Evolutionary conservation across 768 basidiomycete genomes (phyloP).

Genomic region (Chalciporus sphaerocephalus): DNA sequence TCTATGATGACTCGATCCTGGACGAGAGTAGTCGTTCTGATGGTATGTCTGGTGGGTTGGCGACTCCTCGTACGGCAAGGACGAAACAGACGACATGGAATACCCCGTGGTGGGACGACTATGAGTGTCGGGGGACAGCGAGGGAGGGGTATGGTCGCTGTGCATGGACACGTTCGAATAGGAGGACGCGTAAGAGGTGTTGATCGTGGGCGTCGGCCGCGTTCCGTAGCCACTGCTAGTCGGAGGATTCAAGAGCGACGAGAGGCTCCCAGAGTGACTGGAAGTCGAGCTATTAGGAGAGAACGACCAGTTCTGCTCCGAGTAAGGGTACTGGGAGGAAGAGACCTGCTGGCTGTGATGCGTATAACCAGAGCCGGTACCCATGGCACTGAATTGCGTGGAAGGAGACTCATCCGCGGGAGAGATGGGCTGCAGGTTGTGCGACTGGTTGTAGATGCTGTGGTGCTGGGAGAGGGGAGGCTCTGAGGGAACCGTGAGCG

Average conservation of each 20-base stretch:
- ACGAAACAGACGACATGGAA: conserved; percentile 79
- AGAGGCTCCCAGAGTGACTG: conserved; percentile 68
- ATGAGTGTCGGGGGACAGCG: conserved; percentile 63
- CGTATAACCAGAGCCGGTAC: conserved; percentile 26
- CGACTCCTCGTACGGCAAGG: conserved; percentile 64
- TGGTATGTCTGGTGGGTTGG: conserved; percentile 37
- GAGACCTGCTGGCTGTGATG: conserved; percentile 35
- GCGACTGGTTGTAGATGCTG: conserved; percentile 55
- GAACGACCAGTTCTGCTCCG: conserved; percentile 56
- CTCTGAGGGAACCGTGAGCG: conserved; percentile 79
- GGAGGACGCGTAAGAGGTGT: conserved; percentile 62
- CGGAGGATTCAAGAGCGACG: conserved; percentile 73
- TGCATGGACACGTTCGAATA: conserved; percentile 70
- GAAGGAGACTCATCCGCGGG: conserved; percentile 67
- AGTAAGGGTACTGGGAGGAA: conserved; percentile 59
- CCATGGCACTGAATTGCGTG: conserved; percentile 41
- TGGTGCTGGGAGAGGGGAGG: conserved; percentile 55
- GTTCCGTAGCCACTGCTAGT: conserved; percentile 38
- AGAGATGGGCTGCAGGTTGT: conserved; percentile 60
- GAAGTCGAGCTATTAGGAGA: conserved; percentile 50
- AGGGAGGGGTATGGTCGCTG: conserved; percentile 63
- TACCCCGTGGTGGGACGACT: conserved; percentile 84
- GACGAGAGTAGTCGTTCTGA: conserved; percentile 60
- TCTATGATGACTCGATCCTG: conserved; percentile 69
- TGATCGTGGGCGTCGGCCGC: conserved; percentile 65